Conservation (phyloP, 345 rosid species). For the Arabis alpina region DNA sequence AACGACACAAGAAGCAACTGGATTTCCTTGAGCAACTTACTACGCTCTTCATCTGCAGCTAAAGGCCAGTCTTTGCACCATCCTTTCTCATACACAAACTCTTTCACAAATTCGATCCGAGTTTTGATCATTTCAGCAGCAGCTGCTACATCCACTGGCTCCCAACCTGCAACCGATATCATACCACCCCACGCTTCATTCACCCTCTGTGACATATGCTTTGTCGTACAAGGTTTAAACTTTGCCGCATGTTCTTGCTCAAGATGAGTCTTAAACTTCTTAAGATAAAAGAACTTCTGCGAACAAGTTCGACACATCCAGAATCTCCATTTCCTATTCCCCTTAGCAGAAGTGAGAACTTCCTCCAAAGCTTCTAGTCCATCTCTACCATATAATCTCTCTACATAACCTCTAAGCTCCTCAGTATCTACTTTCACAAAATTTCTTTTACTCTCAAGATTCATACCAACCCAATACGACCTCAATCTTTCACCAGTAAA, state of each 20-base stretch:
- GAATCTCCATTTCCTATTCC: conserved; percentile 13
- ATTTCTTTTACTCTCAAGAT: conserved; percentile 14
- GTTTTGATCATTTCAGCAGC: conserved; percentile 20
- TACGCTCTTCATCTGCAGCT: conserved; percentile 17
- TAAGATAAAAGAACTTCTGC: background rate
- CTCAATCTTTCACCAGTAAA: background rate
- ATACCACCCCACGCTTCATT: conserved; percentile 15
- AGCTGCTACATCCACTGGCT: conserved; percentile 25
- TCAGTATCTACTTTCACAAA: conserved; percentile 7
- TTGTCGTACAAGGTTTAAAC: background rate
- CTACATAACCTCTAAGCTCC: background rate
- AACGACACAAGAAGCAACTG: conserved; percentile 9
- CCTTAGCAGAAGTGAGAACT: background rate
- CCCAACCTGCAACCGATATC: conserved; percentile 9
- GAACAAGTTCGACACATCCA: conserved; percentile 33
- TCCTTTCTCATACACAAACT: conserved; percentile 24
- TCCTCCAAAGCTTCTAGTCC: background rate
- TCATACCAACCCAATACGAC: conserved; percentile 11
- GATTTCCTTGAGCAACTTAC: conserved; percentile 1
- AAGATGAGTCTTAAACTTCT: conserved; percentile 21
- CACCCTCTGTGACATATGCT: background rate
- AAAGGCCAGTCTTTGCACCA: conserved; percentile 35
- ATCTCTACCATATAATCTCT: conserved; percentile 7
- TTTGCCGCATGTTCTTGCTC: conserved; percentile 19
- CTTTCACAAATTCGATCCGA: conserved; percentile 1